These are phyloP conservation scores for Saksenaea oblongispora DNA, from an alignment of 371 early-diverging fungal species.

Conservation along the genomic window DNA sequence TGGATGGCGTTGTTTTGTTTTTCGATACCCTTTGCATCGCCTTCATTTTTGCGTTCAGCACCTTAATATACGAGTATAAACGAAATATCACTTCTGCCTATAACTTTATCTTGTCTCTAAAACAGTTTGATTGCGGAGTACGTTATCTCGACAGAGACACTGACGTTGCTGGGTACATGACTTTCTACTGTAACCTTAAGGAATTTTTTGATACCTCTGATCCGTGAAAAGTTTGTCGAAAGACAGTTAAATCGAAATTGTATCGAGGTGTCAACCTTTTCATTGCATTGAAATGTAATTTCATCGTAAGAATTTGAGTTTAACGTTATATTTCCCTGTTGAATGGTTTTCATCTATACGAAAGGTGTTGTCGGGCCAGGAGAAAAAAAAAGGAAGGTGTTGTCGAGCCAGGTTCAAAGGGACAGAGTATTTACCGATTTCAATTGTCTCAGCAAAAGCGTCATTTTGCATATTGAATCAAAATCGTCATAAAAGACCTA, in stretches of 20 bases:
- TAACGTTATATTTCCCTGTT: conserved; percentile 48
- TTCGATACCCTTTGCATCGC: conserved; percentile 63
- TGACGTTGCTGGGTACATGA: not conserved
- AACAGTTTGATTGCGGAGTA: conserved; percentile 50
- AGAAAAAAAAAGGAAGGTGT: not conserved
- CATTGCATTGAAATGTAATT: conserved; percentile 43
- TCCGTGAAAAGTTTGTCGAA: conserved; percentile 55
- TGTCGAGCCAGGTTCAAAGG: not conserved
- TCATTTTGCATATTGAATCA: conserved; percentile 74
- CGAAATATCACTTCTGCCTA: not conserved
- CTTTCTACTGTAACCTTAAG: conserved; percentile 45
- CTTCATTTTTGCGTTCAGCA: conserved; percentile 69
- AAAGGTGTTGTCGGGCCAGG: not conserved
- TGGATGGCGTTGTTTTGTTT: conserved; percentile 42
- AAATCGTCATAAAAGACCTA: conserved; percentile 50
- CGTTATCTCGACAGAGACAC: conserved; percentile 27
- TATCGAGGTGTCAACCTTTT: conserved; percentile 38
- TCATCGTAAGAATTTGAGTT: conserved; percentile 48
- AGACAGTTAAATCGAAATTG: conserved; percentile 49
- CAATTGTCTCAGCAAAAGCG: conserved; percentile 62
- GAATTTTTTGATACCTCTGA: conserved; percentile 58
- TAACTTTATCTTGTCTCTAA: conserved; percentile 46
- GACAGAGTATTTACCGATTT: conserved; percentile 49
- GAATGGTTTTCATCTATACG: not conserved
- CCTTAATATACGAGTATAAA: conserved; percentile 32